A percentile compares a stretch with the other conserved stretches of the same genome.
Conservation (phyloP, 768 basidiomycete genomes). For the Boletus tylopilopsis region DNA sequence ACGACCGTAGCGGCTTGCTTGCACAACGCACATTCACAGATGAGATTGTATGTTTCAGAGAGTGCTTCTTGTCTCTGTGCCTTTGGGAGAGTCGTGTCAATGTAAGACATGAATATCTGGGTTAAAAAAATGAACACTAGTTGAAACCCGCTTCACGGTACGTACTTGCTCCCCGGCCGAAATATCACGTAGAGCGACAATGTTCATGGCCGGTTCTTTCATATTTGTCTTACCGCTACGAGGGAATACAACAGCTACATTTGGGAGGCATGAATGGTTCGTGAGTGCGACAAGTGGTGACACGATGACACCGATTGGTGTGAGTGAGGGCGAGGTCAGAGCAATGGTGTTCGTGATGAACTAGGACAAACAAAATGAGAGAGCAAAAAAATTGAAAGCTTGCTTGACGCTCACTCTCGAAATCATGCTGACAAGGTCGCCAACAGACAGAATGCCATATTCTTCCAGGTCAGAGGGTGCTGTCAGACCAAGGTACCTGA, state of each 20-base stretch:
- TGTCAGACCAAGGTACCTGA: conserved; percentile 61
- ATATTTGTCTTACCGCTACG: conserved; percentile 34
- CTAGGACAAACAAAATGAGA: conserved; percentile 36
- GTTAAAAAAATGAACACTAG: background rate
- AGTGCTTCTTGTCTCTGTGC: conserved; percentile 53
- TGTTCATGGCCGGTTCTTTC: conserved; percentile 63
- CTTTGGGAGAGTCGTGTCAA: conserved; percentile 76
- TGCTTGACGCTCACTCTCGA: conserved; percentile 52
- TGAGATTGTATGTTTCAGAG: conserved; percentile 73
- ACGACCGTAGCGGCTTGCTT: conserved; percentile 16
- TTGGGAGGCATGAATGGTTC: conserved; percentile 88
- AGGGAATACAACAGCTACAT: conserved; percentile 91
- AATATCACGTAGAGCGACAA: conserved; percentile 70
- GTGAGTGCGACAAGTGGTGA: conserved; percentile 76
- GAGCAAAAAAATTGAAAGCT: background rate
- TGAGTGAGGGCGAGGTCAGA: conserved; percentile 70
- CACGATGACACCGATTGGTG: conserved; percentile 80
- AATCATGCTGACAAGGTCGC: conserved; percentile 65
- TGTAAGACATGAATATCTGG: conserved; percentile 78
- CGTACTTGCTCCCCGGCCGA: conserved; percentile 64
- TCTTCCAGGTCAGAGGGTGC: conserved; percentile 56
- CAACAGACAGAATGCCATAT: conserved; percentile 53
- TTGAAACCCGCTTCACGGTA: background rate
- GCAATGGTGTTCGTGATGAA: conserved; percentile 92
- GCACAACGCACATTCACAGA: conserved; percentile 67